These are phyloP conservation scores for Neofusicoccum cordaticola DNA, from an alignment of 2,329 filamentous ascomycete genomes.

Conservation along the genomic window DNA sequence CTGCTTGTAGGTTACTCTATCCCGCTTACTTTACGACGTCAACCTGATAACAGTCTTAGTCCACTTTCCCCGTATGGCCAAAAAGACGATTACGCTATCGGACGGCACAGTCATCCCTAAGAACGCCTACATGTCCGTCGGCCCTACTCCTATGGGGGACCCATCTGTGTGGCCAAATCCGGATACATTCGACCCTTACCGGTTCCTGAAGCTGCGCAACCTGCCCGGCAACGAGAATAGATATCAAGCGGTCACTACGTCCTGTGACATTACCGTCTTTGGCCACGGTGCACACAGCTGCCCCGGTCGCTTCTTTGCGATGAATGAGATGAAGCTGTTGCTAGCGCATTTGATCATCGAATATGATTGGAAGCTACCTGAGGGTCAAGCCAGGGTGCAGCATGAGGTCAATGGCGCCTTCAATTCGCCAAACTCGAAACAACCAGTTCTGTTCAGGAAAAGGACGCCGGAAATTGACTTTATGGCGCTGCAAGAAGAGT, in stretches of 20 bases:
- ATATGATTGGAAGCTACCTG: neutral
- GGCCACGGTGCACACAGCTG: constrained; percentile 33
- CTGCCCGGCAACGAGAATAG: constrained; percentile 23
- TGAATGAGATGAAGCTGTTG: constrained; percentile 34
- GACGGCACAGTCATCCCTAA: neutral
- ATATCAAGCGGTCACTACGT: constrained; percentile 16
- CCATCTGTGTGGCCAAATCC: neutral
- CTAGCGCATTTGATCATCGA: constrained; percentile 19
- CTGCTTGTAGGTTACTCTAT: neutral
- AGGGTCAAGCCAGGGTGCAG: no score
- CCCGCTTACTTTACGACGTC: neutral
- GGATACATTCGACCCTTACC: neutral
- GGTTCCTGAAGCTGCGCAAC: constrained; percentile 15
- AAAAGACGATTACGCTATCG: neutral
- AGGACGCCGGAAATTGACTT: no score
- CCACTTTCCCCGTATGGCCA: neutral
- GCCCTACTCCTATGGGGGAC: neutral
- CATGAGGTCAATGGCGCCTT: no score
- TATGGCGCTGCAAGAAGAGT: no score
- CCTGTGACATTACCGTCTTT: constrained; percentile 21
- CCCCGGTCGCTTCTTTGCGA: constrained; percentile 32
- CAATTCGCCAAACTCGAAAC: no score
- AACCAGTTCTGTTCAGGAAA: no score
- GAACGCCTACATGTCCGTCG: neutral
- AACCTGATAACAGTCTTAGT: neutral